Percentiles rank a stretch among this genome's conserved stretches.
These are phyloP conservation scores for Pseudohalonectria lignicola DNA, from an alignment of 2,329 filamentous ascomycete species.

Conservation along the genomic window DNA sequence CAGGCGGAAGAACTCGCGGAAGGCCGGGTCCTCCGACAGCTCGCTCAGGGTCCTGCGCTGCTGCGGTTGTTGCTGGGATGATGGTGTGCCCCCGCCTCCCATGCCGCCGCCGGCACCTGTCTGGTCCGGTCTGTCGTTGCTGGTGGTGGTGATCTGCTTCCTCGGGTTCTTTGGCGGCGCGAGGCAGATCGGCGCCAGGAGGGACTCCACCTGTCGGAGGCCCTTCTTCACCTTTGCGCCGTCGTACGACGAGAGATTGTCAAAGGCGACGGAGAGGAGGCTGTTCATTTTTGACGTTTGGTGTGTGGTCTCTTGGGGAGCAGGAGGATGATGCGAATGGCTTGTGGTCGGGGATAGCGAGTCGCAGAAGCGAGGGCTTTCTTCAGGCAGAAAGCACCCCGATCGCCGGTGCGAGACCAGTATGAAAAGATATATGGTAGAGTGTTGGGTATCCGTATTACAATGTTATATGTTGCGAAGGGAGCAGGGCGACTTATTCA, in stretches of 20 bases:
- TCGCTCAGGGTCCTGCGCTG: conserved; percentile 54
- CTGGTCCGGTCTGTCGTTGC: conserved; percentile 5
- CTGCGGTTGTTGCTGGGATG: conserved; percentile 8
- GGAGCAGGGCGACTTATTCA: too few species aligned
- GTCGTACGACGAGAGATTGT: conserved; percentile 91
- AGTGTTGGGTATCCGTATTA: too few species aligned
- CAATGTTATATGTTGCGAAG: too few species aligned
- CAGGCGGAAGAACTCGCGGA: conserved; percentile 89
- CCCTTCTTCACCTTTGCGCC: conserved; percentile 86
- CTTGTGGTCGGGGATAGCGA: too few species aligned
- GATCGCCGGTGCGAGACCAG: too few species aligned
- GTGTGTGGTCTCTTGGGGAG: too few species aligned
- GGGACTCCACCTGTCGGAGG: conserved; percentile 82
- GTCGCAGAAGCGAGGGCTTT: too few species aligned
- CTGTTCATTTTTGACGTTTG: conserved; percentile 82
- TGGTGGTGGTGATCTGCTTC: conserved; percentile 22
- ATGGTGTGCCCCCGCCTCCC: too few species aligned
- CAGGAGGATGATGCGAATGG: too few species aligned
- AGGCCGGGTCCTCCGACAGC: conserved; percentile 73
- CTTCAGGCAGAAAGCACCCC: too few species aligned
- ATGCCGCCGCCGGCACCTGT: conserved; percentile 1
- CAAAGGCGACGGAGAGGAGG: conserved; percentile 84
- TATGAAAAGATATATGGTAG: too few species aligned
- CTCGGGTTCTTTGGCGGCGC: conserved; percentile 31
- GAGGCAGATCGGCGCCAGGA: conserved; percentile 90